Percentiles rank a stretch among this genome's conserved stretches.
These are phyloP conservation scores for Eutypella sp. DNA, from an alignment of 2,329 filamentous ascomycete genomes.

Conservation along the genomic window DNA sequence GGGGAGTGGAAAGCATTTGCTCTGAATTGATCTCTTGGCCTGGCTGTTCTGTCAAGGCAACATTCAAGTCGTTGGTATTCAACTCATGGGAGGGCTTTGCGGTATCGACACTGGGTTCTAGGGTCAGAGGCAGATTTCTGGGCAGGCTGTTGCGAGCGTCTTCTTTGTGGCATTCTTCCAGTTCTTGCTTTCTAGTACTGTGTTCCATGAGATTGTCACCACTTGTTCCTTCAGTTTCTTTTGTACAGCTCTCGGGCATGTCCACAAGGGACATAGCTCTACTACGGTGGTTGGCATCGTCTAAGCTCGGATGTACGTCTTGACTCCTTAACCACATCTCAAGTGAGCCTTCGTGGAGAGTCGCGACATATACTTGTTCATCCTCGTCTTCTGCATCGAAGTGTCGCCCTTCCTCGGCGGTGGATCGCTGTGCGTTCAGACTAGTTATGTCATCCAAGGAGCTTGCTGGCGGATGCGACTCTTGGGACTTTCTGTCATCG, in stretches of 20 bases:
- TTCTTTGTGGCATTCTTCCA: constrained; percentile 6
- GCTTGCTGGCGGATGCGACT: too few species aligned
- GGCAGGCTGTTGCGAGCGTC: too few species aligned
- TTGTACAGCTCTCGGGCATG: constrained; percentile 2
- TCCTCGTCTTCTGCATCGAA: background rate
- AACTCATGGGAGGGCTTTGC: too few species aligned
- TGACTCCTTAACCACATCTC: constrained; percentile 27
- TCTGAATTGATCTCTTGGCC: background rate
- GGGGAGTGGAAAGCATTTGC: too few species aligned
- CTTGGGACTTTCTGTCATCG: background rate
- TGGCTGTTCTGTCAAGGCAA: background rate
- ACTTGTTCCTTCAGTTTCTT: background rate
- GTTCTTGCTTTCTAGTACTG: background rate
- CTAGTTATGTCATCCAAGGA: too few species aligned
- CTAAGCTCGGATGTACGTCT: constrained; percentile 16
- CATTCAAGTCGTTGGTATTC: too few species aligned
- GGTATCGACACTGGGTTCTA: too few species aligned
- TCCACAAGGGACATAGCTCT: constrained; percentile 11
- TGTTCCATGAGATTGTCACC: background rate
- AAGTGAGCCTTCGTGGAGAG: constrained; percentile 18
- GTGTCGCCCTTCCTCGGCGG: background rate
- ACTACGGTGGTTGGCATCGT: constrained; percentile 14
- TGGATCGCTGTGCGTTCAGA: too few species aligned
- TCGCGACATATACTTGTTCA: constrained; percentile 4
- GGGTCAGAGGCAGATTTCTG: too few species aligned